phyloP scores from a whole-genome alignment of 2,329 filamentous ascomycete species.

The Colletotrichum navitas region DNA sequence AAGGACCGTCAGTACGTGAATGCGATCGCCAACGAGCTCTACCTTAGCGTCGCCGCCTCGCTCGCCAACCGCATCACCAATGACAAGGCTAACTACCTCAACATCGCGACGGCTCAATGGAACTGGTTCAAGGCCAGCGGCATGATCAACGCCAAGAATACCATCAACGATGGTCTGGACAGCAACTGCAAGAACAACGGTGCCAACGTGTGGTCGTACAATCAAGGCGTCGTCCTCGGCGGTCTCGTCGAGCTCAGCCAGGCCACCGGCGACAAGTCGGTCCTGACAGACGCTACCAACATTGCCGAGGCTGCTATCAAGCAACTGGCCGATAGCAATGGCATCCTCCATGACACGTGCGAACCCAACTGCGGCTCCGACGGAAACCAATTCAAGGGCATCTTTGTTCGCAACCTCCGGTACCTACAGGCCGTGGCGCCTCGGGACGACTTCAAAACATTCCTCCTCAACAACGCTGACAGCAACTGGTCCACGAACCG shows the following conservation, averaged over 20 bases:
- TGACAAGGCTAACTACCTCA: slow-evolving; percentile 56
- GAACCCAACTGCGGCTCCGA: slow-evolving; percentile 62
- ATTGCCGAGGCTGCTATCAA: slow-evolving; percentile 68
- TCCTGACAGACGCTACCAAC: slow-evolving; percentile 56
- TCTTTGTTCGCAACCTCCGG: slow-evolving; percentile 75
- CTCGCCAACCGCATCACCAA: slow-evolving; percentile 62
- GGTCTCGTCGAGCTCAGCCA: slow-evolving; percentile 65
- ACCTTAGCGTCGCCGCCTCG: slow-evolving; percentile 65
- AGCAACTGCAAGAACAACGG: slow-evolving; percentile 64
- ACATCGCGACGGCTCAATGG: slow-evolving; percentile 65
- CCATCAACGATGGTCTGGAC: slow-evolving; percentile 68
- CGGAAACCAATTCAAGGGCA: slow-evolving; percentile 77
- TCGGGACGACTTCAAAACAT: slow-evolving; percentile 61
- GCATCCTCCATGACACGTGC: slow-evolving; percentile 64
- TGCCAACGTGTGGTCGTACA: slow-evolving; percentile 66
- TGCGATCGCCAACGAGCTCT: slow-evolving; percentile 70
- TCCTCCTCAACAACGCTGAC: slow-evolving; percentile 72
- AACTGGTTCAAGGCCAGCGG: slow-evolving; percentile 64
- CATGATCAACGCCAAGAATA: slow-evolving; percentile 63
- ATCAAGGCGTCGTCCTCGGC: slow-evolving; percentile 70
- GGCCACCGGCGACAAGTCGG: slow-evolving; percentile 57
- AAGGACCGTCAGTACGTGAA: slow-evolving; percentile 65
- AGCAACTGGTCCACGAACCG: slow-evolving; percentile 74
- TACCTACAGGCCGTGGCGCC: slow-evolving; percentile 67
- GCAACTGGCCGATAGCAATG: slow-evolving; percentile 57